Base-by-base conservation (phyloP, 768 basidiomycete genomes). In the Asterophora parasitica region DNA sequence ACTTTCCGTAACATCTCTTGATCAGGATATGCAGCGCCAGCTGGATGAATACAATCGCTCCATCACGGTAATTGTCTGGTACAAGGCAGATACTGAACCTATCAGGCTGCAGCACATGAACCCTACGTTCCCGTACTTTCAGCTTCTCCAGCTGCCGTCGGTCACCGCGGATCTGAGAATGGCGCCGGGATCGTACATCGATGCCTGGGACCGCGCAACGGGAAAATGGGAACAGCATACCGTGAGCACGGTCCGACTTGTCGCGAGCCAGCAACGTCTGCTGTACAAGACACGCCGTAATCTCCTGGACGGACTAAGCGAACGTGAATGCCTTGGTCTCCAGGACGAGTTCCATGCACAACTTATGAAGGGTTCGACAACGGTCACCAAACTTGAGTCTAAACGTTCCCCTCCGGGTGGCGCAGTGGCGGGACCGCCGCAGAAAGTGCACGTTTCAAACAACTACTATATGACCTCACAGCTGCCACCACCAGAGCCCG, bases 181-280 rank as follows among this genome's bases (percentile, higher is more conserved):
- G 12, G 68, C 69, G 0, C 45, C 70, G 1, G 61, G 64, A 10
- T 77, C 81, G 2, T 85, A 79, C 57, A 66, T 87, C 36, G 85
- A 87, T 52, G 71, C 78, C 2, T 86, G 74, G 59, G 76, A 81
- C 48, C 68, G 73, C 7, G 50, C 58, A 1, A 73, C 79, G 0
- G 68, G 74, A 0, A 75, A 81, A 45, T 87, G 85, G 85, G 83
- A 84, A 44, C 83, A 85, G 50, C 82, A 85, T 55, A 69, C 74
- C 32, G 73, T 82, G 49, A 69, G 69, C 33, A 74, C 78, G 12
- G 82, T 85, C 3, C 75, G 82, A 30, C 57, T 78, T 31, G 78
- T 86, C 34, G 72, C 74, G 38, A 72, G 69, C 1, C 80, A 81
- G 51, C 82, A 85, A 52, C 70, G 83, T 26, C 61, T 86, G 27